These are phyloP conservation scores for Ceratobasidium sp. DNA, from an alignment of 1,284 basidiomycete species.

Conservation along the genomic window DNA sequence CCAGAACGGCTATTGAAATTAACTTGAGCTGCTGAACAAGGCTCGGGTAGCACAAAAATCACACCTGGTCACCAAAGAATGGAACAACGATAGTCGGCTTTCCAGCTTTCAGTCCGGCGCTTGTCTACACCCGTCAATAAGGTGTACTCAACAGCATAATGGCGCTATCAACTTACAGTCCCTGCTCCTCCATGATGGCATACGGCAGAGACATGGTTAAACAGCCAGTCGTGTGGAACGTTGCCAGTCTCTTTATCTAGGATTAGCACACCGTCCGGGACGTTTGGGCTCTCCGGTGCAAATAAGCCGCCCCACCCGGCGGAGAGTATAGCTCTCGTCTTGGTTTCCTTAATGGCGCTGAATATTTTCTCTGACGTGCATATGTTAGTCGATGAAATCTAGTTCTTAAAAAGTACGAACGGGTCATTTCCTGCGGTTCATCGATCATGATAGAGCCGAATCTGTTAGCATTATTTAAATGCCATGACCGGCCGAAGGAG, in stretches of 20 bases:
- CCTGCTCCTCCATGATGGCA: conserved; percentile 67
- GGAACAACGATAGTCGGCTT: conserved; percentile 70
- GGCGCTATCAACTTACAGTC: conserved; percentile 41
- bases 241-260: conserved; percentile 54
- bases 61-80: conserved; percentile 72
- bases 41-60: conserved; percentile 53
- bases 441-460: conserved; percentile 71
- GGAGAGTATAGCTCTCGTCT: conserved; percentile 65
- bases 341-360: conserved; percentile 60
- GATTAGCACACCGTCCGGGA: conserved; percentile 63
- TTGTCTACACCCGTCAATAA: conserved; percentile 38
- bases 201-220: conserved; percentile 66
- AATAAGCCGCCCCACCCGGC: conserved; percentile 66
- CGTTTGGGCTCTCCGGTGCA: conserved; percentile 51
- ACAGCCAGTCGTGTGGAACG: conserved; percentile 76
- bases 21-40: conserved; percentile 37
- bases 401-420: conserved; percentile 45
- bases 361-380: conserved; percentile 58
- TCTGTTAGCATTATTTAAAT: conserved; percentile 46
- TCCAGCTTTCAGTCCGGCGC: conserved; percentile 69
- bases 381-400: neutral
- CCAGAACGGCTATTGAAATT: conserved; percentile 50
- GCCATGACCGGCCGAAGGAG: neutral
- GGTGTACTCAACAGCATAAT: conserved; percentile 15
- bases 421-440: conserved; percentile 62